Base-by-base conservation (phyloP, 2,329 filamentous ascomycete genomes). In the Diaporthe ilicicola region DNA sequence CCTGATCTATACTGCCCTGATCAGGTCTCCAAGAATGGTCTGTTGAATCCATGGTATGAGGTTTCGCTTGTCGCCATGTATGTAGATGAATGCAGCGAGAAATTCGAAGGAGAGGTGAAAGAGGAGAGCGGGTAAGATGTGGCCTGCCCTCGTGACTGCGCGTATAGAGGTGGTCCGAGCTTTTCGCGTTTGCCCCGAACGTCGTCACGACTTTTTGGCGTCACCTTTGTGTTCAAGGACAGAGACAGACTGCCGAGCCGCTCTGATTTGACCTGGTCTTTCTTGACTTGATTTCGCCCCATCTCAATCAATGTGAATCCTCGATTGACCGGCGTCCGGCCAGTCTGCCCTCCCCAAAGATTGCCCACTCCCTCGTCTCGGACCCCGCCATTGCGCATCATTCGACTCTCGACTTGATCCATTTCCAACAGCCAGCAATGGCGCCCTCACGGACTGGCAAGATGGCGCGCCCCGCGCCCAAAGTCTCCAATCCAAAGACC, bases 401-500 rank as follows among this genome's bases (percentile, higher is more conserved):
- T 12, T 29, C 9, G 51, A 37, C 37, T 29, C 42, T 32, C 34
- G 46, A 13, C 37, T 27, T 17, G 12, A n/a, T 4, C 53, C 17
- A 53, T 24, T 19, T n/a, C 50, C 59, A 42, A 17, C n/a, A 4
- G 24, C 24, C 44, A 32, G 54, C 46, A 9, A 73, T 73, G 72
- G 66, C 69, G 48, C 69, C 70, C 54, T 50, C 72, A 44, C 72
- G 70, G 27, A 64, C 48, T 12, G 55, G n/a, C 59, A 69, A 34
- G 51, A 48, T 22, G 22, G 13, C 69, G 24, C 61, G 61, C 4
- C 65, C 72, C 37, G 39, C 51, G 34, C 27, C 66, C 37, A 67
- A 51, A 19, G 1, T 7, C n/a, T 27, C 72, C 46, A 42, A n/a
- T 15, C 37, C 48, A 22, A 82, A 81, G 74, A 82, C 80, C 64